Percentiles rank a stretch among this genome's conserved stretches.
Evolutionary conservation across 331 rosid species (phyloP).

Genomic region (Ulmus americana): DNA sequence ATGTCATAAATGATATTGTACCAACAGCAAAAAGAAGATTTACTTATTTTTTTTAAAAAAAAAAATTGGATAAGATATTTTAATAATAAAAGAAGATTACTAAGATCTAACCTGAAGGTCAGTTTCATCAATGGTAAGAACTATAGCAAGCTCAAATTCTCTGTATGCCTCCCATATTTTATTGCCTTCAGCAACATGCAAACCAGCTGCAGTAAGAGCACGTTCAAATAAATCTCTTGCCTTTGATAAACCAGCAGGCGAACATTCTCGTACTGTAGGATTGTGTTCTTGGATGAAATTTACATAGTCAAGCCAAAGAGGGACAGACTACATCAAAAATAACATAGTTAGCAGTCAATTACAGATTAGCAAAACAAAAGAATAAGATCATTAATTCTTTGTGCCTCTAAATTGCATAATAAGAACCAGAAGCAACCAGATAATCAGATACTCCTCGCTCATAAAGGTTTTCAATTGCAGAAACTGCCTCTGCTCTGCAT

Average conservation of each 20-base stretch:
- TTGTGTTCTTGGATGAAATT: slow-evolving; percentile 57
- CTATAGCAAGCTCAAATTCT: slow-evolving; percentile 61
- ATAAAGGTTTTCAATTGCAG: slow-evolving; percentile 51
- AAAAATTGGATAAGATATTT: no score
- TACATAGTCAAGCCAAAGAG: slow-evolving; percentile 77
- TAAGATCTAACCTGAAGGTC: slow-evolving; percentile 54
- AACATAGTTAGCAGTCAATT: slow-evolving; percentile 19
- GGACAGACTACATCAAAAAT: slow-evolving; percentile 55
- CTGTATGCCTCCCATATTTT: slow-evolving; percentile 80
- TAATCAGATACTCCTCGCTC: slow-evolving; percentile 71
- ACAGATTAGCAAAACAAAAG: slow-evolving; percentile 12
- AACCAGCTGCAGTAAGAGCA: slow-evolving; percentile 80
- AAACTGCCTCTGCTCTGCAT: slow-evolving; percentile 46
- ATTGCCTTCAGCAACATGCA: slow-evolving; percentile 73
- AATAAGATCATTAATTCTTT: background rate
- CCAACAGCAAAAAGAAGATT: background rate
- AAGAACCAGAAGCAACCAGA: slow-evolving; percentile 52
- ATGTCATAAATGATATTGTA: background rate
- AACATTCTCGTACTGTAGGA: slow-evolving; percentile 42
- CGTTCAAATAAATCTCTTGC: slow-evolving; percentile 72
- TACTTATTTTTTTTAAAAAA: no score
- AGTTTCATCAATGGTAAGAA: slow-evolving; percentile 40
- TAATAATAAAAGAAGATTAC: background rate
- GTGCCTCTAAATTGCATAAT: background rate
- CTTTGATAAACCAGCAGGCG: slow-evolving; percentile 55